Evolutionary conservation across 495 filamentous ascomycete genomes (phyloP), one percentile per base, ranked within the genome.

Genomic region (Evernia prunastri): DNA sequence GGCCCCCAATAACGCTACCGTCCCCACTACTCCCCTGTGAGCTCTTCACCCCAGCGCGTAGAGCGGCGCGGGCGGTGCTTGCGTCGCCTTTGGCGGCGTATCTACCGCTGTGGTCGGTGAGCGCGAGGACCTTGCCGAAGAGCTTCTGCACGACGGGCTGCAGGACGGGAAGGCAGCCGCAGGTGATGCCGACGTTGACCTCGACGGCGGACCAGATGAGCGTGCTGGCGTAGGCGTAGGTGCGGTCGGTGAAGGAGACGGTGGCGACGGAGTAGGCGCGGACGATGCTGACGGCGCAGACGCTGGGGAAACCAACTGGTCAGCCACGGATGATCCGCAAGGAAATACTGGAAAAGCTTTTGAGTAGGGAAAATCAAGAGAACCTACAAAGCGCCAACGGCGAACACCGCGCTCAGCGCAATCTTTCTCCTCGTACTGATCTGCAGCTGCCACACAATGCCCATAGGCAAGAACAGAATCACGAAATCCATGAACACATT

Each of bases 131-230:
- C 2, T 2, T 15, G 56, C 56, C 31, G 29, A 58, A 23, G 36
- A 37, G 3, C 8, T n/a, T n/a, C 6, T 58, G 33, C 4, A 58
- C 6, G 56, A 58, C n/a, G 37, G 56, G 56, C 12, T 25, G 33
- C 11, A 58, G 56, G 11, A 39, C 37, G 56, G 56, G 56, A 17
- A 58, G 56, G 18, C 56, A 58, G 56, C 18, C 56, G 56, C 56
- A 37, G 33, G 25, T 39, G 35, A 58, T 18, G 11, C 56, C 56
- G 56, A 58, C 56, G 25, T 58, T 58, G 4, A 39, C 35, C 10
- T 58, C 56, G 10, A 58, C 35, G n/a, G 37, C 23, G n/a, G 56
- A 58, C 56, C 56, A 58, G 17, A 58, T 58, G 20, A 58, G 11
- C 0, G 2, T 39, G 35, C 25, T 15, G 33, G n/a, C 56, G 35